Base-by-base conservation (phyloP, 129 eudicot species). In the Tagetes erecta region DNA sequence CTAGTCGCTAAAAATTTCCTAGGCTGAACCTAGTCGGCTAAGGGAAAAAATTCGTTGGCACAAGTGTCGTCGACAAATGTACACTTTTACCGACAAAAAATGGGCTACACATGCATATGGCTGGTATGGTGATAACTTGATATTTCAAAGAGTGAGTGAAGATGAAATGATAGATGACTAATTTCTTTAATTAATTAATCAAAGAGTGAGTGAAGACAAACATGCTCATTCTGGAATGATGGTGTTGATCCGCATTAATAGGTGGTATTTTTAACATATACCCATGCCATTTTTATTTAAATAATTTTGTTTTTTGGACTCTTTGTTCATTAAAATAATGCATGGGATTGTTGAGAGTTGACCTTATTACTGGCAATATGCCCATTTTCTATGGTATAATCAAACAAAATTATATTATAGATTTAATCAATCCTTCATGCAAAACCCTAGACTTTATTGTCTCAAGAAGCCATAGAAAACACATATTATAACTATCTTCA, bases 401-500 rank as follows among this genome's bases (percentile, higher is more conserved):
- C 78, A 65, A 79, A 72, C 78, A 72, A 79, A 64, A 6, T 42
- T 55, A 67, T 79, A 67, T 14, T 44, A 55, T 72, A 72, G 44
- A 37, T 65, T 51, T 64, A 79, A 55, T 72, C 65, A 64, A 65
- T 30, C 78, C 50, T 78, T 79, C 74, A 72, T 79, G 67, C 78
- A 72, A 72, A 79, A 79, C 78, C 78, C 83, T 79, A 79, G 83
- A 79, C 78, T 79, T 79, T 79, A 79, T 53, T 72, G 83, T 79
- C 83, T 79, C 83, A 79, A 79, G 74, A 79, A 72, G 38, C 47
- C 64, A 72, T 79, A 65, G 36, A 79, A 65, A 72, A 78, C 71
- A 34, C 74, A 44, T 68, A 57, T 77, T 68, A 57, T 77, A 57
- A 68, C 75, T 27, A 68, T 68, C 81, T 68, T 77, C 81, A 68